Percentiles rank a stretch among this genome's conserved stretches.
phyloP scores from a whole-genome alignment of 2,329 filamentous ascomycete genomes.

The Calonectria ilicicola region DNA sequence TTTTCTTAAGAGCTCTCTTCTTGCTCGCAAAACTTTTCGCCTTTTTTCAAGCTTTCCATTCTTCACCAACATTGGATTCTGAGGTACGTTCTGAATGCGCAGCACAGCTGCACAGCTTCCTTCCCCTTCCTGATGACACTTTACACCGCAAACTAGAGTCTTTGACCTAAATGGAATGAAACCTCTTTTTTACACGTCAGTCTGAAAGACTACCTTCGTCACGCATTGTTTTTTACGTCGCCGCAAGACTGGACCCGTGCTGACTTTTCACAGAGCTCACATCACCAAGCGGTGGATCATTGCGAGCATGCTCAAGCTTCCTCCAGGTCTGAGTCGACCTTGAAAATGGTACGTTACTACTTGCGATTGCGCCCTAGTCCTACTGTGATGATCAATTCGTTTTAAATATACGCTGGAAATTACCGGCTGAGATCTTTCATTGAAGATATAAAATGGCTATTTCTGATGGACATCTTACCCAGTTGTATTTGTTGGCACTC shows the following conservation, averaged over 20 bases:
- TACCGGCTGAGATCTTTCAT: conserved; percentile 86
- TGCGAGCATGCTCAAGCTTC: conserved; percentile 33
- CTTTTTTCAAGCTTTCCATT: conserved; percentile 26
- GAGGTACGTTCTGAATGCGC: conserved; percentile 40
- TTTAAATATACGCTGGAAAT: conserved; percentile 87
- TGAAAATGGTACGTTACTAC: conserved; percentile 45
- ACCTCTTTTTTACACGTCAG: conserved; percentile 87
- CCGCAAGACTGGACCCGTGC: conserved; percentile 32
- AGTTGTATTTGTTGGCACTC: conserved; percentile 21
- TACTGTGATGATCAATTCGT: conserved; percentile 72
- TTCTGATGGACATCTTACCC: conserved; percentile 69
- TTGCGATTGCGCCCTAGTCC: background rate
- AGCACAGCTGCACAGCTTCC: conserved; percentile 24
- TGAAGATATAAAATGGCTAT: conserved; percentile 91
- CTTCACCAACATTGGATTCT: conserved; percentile 37
- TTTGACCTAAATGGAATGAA: conserved; percentile 90
- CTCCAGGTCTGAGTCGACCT: background rate
- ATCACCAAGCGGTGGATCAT: conserved; percentile 45
- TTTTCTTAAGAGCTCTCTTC: conserved; percentile 43
- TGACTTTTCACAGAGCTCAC: conserved; percentile 40
- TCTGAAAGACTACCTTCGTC: conserved; percentile 71
- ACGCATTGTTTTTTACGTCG: conserved; percentile 29
- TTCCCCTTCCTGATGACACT: conserved; percentile 78
- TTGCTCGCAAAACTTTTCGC: conserved; percentile 38
- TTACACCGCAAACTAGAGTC: conserved; percentile 96